phyloP scores from a whole-genome alignment of 2,329 filamentous ascomycete genomes.

The Chaetothyriales sp. region DNA sequence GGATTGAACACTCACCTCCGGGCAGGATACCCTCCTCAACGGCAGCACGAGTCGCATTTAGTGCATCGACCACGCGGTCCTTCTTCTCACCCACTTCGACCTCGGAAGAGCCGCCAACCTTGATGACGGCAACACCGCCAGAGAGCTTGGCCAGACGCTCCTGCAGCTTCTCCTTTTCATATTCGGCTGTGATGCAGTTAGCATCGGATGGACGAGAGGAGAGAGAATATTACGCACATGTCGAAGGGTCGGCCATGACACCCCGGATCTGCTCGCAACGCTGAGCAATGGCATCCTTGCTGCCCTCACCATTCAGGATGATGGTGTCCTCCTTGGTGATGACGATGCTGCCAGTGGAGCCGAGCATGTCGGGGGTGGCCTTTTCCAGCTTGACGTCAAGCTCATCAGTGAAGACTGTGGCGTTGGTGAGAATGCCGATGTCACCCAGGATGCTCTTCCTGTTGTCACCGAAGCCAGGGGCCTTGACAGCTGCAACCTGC shows the following conservation, averaged over 20 bases:
- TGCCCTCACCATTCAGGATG: slow-evolving; percentile 89
- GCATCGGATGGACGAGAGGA: too few species aligned
- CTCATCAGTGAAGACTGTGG: slow-evolving; percentile 94
- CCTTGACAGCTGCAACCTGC: slow-evolving; percentile 96
- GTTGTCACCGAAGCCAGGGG: slow-evolving; percentile 98
- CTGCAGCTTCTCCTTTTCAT: slow-evolving; percentile 99
- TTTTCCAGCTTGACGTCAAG: slow-evolving; percentile 99
- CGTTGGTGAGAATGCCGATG: slow-evolving; percentile 87
- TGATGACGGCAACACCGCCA: slow-evolving; percentile 97
- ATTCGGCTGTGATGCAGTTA: slow-evolving; percentile 43
- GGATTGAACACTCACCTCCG: slow-evolving; percentile 42
- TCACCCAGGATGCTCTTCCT: slow-evolving; percentile 98
- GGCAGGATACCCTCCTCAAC: slow-evolving; percentile 98
- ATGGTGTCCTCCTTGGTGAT: slow-evolving; percentile 99
- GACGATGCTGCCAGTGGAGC: slow-evolving; percentile 93
- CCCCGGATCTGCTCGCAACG: slow-evolving; percentile 98
- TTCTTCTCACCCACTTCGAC: slow-evolving; percentile 99
- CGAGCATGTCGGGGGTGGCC: slow-evolving; percentile 87
- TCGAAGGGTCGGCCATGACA: slow-evolving; percentile 83
- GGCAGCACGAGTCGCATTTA: slow-evolving; percentile 94
- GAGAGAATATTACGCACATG: slow-evolving; percentile 31
- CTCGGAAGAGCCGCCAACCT: slow-evolving; percentile 93
- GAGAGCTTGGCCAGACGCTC: slow-evolving; percentile 99
- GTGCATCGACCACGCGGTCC: slow-evolving; percentile 94
- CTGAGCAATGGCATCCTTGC: slow-evolving; percentile 84